These are phyloP conservation scores for Eucalyptus curtisii DNA, from an alignment of 345 rosid genomes.

Conservation along the genomic window DNA sequence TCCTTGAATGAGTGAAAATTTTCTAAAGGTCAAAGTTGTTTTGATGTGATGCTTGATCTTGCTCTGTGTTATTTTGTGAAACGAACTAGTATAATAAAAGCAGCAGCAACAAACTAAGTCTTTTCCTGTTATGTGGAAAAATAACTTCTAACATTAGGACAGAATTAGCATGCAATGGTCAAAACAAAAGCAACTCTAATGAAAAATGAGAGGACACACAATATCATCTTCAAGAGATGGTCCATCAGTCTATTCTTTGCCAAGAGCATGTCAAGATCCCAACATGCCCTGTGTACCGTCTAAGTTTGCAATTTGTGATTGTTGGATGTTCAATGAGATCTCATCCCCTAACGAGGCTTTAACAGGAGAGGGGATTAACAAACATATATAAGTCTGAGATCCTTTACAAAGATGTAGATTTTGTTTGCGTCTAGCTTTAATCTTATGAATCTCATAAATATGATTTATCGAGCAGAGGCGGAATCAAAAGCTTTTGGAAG, in stretches of 20 bases:
- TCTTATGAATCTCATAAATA: not conserved
- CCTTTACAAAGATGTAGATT: not conserved
- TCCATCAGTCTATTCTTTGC: not conserved
- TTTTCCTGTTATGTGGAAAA: not conserved
- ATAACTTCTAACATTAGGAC: not conserved
- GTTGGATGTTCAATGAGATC: not conserved
- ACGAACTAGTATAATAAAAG: not conserved
- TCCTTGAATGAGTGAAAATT: not conserved
- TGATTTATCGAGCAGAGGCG: slow-evolving; percentile 56
- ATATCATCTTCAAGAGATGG: not conserved
- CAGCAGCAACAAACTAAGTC: not conserved
- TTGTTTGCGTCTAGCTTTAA: not conserved
- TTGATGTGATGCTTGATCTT: not conserved
- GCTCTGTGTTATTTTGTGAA: not conserved
- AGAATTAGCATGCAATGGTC: not conserved
- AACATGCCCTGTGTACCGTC: not conserved
- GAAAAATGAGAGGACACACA: not conserved
- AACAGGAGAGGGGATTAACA: not conserved
- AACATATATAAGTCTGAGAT: not conserved
- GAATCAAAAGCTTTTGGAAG: slow-evolving; percentile 92
- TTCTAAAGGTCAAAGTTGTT: not conserved
- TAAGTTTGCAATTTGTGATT: not conserved
- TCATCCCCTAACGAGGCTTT: not conserved
- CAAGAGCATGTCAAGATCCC: not conserved
- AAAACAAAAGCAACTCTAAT: not conserved